These are phyloP conservation scores for Albatrellus sp. DNA, from an alignment of 1,284 basidiomycete species.

Conservation along the genomic window DNA sequence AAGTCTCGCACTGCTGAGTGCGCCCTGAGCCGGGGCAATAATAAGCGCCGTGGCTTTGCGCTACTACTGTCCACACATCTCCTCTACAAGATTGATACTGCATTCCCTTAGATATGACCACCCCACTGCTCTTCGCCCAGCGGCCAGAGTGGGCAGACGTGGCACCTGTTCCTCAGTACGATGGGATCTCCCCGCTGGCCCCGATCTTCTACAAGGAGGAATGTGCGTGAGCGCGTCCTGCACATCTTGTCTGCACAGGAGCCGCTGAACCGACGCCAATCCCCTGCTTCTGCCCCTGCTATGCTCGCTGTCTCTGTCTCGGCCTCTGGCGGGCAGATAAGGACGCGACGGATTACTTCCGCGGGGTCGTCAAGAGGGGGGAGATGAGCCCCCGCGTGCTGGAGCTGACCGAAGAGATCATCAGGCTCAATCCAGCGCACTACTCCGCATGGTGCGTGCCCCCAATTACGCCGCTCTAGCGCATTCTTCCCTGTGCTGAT, in stretches of 20 bases:
- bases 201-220: conserved; percentile 81
- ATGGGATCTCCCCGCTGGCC: conserved; percentile 65
- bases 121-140: conserved; percentile 36
- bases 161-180: conserved; percentile 70
- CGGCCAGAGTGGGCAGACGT: conserved; percentile 73
- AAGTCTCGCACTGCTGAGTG: too few relatives aligned
- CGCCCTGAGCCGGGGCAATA: too few relatives aligned
- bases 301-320: too few relatives aligned
- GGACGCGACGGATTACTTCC: conserved; percentile 86
- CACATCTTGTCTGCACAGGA: background rate
- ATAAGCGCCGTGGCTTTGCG: too few relatives aligned
- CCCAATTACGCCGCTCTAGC: background rate
- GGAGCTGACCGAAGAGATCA: conserved; percentile 75
- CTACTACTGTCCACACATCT: too few relatives aligned
- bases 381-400: conserved; percentile 77
- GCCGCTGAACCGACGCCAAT: background rate
- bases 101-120: background rate
- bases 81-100: background rate
- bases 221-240: conserved; percentile 43
- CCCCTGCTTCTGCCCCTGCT: too few relatives aligned
- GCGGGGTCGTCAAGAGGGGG: conserved; percentile 62
- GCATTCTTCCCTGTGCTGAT: background rate
- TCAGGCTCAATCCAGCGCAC: conserved; percentile 83
- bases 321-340: conserved; percentile 44
- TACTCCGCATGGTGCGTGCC: conserved; percentile 79